A percentile compares a stretch with the other conserved stretches of the same genome.
Conservation (phyloP, 2,329 filamentous ascomycete species). For the Herpotrichia juniperi region DNA sequence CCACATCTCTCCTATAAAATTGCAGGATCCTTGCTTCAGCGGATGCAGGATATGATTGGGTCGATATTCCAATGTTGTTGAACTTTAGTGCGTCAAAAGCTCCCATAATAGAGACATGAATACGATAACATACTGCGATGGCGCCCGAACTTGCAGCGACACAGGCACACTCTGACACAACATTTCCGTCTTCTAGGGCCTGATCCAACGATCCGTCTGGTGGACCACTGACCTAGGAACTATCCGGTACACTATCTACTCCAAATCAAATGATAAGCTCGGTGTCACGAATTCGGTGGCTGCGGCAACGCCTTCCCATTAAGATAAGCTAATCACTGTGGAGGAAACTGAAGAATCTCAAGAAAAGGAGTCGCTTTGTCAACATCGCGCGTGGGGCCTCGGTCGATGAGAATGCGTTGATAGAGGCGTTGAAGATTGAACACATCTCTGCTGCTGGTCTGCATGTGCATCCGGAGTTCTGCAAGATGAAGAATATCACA, state of each 20-base stretch:
- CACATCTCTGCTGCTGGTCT: slow-evolving; percentile 42
- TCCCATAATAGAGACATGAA: neutral
- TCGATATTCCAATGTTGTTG: slow-evolving; percentile 47
- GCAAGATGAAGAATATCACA: slow-evolving; percentile 39
- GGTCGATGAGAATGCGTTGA: slow-evolving; percentile 43
- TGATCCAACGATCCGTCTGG: slow-evolving; percentile 25
- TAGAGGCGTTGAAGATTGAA: slow-evolving; percentile 38
- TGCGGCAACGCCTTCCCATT: slow-evolving; percentile 40
- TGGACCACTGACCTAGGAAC: slow-evolving; percentile 46
- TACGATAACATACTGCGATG: slow-evolving; percentile 26
- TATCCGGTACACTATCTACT: slow-evolving; percentile 38
- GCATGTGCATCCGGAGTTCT: slow-evolving; percentile 32
- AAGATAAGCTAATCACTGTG: slow-evolving; percentile 20
- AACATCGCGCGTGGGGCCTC: slow-evolving; percentile 45
- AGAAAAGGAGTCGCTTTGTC: slow-evolving; percentile 35
- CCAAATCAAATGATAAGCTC: slow-evolving; percentile 35
- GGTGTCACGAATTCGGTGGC: slow-evolving; percentile 33
- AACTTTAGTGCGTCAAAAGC: slow-evolving; percentile 5
- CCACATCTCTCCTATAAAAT: slow-evolving; percentile 57
- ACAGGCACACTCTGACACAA: slow-evolving; percentile 68
- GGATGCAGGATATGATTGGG: slow-evolving; percentile 66
- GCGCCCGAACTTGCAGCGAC: slow-evolving; percentile 63
- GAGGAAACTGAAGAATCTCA: slow-evolving; percentile 23
- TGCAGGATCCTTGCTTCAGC: slow-evolving; percentile 62
- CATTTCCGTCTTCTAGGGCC: slow-evolving; percentile 63